phyloP scores from a whole-genome alignment of 441 rosid species.

The Erodium chrysanthum region DNA sequence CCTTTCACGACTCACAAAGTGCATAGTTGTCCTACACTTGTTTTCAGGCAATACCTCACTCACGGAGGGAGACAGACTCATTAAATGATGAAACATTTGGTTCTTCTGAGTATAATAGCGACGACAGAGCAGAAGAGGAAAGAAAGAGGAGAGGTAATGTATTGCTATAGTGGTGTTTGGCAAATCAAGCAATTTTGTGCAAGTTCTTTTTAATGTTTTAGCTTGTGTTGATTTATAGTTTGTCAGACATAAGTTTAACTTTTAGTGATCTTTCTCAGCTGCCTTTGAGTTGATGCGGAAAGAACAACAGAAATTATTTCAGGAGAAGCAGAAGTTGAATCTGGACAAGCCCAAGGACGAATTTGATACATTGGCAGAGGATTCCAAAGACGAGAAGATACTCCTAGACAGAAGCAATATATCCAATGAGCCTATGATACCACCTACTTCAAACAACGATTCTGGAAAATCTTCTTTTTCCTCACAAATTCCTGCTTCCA shows the following conservation, averaged over 20 bases:
- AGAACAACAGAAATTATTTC: slow-evolving; percentile 81
- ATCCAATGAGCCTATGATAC: slow-evolving; percentile 30
- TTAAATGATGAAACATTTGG: slow-evolving; percentile 92
- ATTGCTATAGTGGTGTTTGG: slow-evolving; percentile 12
- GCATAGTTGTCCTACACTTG: slow-evolving; percentile 9
- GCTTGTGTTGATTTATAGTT: not conserved
- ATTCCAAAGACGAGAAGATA: slow-evolving; percentile 50
- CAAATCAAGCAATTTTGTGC: slow-evolving; percentile 7
- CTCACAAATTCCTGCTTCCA: slow-evolving; percentile 47
- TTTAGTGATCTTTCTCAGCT: slow-evolving; percentile 37
- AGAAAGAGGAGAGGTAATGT: slow-evolving; percentile 81
- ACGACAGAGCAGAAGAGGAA: slow-evolving; percentile 93
- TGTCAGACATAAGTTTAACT: slow-evolving; percentile 2
- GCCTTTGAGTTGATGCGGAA: slow-evolving; percentile 92
- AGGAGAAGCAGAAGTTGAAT: slow-evolving; percentile 65
- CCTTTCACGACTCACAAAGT: not conserved
- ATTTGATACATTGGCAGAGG: slow-evolving; percentile 59
- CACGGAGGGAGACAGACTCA: slow-evolving; percentile 64
- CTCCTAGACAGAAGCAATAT: slow-evolving; percentile 31
- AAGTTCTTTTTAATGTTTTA: not conserved
- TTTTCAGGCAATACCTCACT: slow-evolving; percentile 64
- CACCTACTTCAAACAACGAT: slow-evolving; percentile 24
- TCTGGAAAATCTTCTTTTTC: slow-evolving; percentile 36
- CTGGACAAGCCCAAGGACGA: slow-evolving; percentile 47
- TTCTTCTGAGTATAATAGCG: slow-evolving; percentile 61